Evolutionary conservation across 148 eudicot species (phyloP), one percentile per base, ranked within the genome.

Genomic region (Pharnaceum exiguum): DNA sequence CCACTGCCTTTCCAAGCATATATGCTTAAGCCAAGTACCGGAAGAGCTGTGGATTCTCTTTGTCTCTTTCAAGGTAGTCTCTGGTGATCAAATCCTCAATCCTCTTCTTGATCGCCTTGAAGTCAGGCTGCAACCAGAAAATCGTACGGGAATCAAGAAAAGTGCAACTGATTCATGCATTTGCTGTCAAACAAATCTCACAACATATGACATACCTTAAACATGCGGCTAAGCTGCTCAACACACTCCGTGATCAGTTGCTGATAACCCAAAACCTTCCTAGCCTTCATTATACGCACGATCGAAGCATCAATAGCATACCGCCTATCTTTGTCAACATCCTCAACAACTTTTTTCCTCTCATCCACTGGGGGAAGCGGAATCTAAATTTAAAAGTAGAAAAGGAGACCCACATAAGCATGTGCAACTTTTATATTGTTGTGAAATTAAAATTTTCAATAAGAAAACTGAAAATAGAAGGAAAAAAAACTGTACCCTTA

Each of bases 291-390:
- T 46, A 76, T 76, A 8, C 80, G 73, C 3, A 76, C 76, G 43
- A 76, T 63, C 3, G 80, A 71, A 39, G 80, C 76, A 53, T 76
- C 80, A 49, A 76, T 71, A 32, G 80, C 76, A 54, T 71, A 68
- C 32, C 80, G 69, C 19, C 80, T 69, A 55, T 76, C 80, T 60
- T 76, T 76, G 55, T 76, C 80, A 11, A 76, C 80, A 55, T 76
- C 80, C 66, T 76, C 80, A 54, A 76, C 72, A 23, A 76, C 72
- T 64, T 71, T 71, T 51, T 71, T 71, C 66, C 72, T 71, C 45
- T 76, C 80, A 44, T 76, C 80, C 63, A 67, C 51, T 7, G 62
- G 64, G 31, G 76, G 80, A 56, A 76, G 76, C 17, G 80, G 80
- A 59, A 76, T 63, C 76, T 76, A 39, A 15, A 62, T 23, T 27